phyloP scores from a whole-genome alignment of 2,329 filamentous ascomycete species.

The Clonostachys sp. region DNA sequence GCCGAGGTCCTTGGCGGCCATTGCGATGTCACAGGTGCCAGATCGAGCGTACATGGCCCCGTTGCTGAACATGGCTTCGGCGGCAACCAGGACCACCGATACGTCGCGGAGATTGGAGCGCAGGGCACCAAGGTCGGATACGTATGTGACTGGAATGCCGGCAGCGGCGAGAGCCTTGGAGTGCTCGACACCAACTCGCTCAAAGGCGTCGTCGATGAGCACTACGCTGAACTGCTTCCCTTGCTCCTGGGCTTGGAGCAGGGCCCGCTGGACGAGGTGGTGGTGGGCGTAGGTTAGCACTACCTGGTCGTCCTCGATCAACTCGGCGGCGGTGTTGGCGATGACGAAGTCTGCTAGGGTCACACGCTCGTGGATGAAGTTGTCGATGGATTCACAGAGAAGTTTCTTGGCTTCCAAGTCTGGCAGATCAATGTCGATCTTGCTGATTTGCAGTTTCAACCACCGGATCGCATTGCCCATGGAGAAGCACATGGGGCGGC shows the following conservation, averaged over 20 bases:
- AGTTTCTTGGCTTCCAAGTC: conserved; percentile 78
- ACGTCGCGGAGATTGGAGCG: conserved; percentile 63
- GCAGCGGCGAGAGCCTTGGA: conserved; percentile 63
- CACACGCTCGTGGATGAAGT: conserved; percentile 86
- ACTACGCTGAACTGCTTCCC: conserved; percentile 80
- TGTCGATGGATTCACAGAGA: conserved; percentile 78
- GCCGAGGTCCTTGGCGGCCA: conserved; percentile 71
- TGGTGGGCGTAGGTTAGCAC: conserved; percentile 85
- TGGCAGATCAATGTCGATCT: conserved; percentile 79
- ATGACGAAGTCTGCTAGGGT: conserved; percentile 85
- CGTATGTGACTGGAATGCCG: conserved; percentile 77
- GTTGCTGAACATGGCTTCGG: conserved; percentile 94
- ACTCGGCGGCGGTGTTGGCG: conserved; percentile 66
- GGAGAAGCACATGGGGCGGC: conserved; percentile 90
- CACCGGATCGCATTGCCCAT: conserved; percentile 97
- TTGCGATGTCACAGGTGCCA: conserved; percentile 82
- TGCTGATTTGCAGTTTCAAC: conserved; percentile 88
- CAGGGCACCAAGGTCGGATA: conserved; percentile 64
- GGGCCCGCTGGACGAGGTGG: conserved; percentile 77
- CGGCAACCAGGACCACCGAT: conserved; percentile 79
- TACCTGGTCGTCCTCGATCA: conserved; percentile 69
- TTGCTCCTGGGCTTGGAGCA: conserved; percentile 64
- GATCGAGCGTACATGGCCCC: conserved; percentile 83
- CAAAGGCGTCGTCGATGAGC: conserved; percentile 68
- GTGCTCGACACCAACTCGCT: conserved; percentile 49